These are phyloP conservation scores for Cercophora scortea DNA, from an alignment of 495 filamentous ascomycete genomes.

Conservation along the genomic window DNA sequence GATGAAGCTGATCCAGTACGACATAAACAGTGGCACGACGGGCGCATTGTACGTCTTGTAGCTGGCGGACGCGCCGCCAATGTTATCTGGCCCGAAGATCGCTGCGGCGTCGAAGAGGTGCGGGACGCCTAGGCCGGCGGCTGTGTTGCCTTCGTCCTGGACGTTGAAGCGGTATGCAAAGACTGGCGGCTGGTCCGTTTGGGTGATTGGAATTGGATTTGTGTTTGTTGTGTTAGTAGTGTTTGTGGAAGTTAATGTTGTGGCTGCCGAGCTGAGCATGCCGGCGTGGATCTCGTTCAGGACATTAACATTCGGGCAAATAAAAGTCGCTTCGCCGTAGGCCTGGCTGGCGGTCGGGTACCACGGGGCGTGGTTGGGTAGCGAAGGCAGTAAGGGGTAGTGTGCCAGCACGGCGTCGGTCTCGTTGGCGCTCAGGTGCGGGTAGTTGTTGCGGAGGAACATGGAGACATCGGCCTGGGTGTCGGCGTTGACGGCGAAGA, in stretches of 20 bases:
- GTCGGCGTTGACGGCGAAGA: conserved; percentile 40
- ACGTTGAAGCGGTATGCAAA: conserved; percentile 24
- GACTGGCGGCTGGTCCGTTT: not conserved
- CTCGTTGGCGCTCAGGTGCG: conserved; percentile 37
- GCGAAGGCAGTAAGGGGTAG: conserved; percentile 12
- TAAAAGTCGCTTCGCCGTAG: conserved; percentile 58
- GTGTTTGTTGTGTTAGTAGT: not conserved
- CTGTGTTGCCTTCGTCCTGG: conserved; percentile 10
- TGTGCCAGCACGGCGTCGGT: conserved; percentile 28
- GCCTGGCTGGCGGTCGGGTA: conserved; percentile 38
- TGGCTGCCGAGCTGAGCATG: not conserved
- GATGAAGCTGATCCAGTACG: conserved; percentile 37
- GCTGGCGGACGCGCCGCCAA: conserved; percentile 13
- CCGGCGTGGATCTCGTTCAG: conserved; percentile 11
- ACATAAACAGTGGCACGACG: conserved; percentile 29
- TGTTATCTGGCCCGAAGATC: conserved; percentile 34
- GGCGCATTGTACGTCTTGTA: conserved; percentile 29
- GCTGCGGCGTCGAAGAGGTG: conserved; percentile 31
- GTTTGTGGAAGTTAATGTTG: not conserved
- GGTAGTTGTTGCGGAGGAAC: conserved; percentile 43
- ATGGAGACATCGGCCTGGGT: conserved; percentile 33
- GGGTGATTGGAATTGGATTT: not conserved
- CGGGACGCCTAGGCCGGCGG: conserved; percentile 9
- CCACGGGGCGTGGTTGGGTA: conserved; percentile 24
- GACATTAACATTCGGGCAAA: conserved; percentile 45